These are phyloP conservation scores for Hanseniaspora hatyaiensis DNA, from an alignment of 805 yeast species.

Conservation along the genomic window DNA sequence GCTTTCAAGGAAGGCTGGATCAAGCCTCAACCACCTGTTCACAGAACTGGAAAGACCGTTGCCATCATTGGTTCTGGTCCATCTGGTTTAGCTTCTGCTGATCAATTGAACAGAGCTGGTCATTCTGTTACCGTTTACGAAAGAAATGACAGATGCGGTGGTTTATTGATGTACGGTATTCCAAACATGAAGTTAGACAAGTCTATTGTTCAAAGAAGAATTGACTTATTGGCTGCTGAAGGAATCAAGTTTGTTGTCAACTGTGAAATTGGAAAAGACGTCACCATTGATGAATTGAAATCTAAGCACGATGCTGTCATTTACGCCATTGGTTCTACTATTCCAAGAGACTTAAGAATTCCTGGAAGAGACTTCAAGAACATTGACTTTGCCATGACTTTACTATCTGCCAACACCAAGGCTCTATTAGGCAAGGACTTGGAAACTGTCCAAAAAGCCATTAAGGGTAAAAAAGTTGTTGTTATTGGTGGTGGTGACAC, in stretches of 20 bases:
- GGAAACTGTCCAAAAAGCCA: slow-evolving; percentile 56
- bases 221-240: slow-evolving; percentile 79
- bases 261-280: slow-evolving; percentile 75
- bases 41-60: slow-evolving; percentile 72
- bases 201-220: slow-evolving; percentile 81
- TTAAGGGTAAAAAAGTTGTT: slow-evolving; percentile 80
- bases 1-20: slow-evolving; percentile 97
- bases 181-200: slow-evolving; percentile 98
- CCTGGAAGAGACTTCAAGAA: slow-evolving; percentile 87
- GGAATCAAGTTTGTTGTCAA: slow-evolving; percentile 71
- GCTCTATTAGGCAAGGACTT: slow-evolving; percentile 73
- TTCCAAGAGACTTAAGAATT: slow-evolving; percentile 87
- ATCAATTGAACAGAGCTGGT: slow-evolving; percentile 93
- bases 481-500: slow-evolving; percentile 99
- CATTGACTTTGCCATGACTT: slow-evolving; percentile 89
- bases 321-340: slow-evolving; percentile 87
- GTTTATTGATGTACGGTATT: slow-evolving; percentile 95
- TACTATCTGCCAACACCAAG: slow-evolving; percentile 77
- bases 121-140: slow-evolving; percentile 86
- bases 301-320: slow-evolving; percentile 67
- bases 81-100: slow-evolving; percentile 92
- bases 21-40: slow-evolving; percentile 63
- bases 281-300: slow-evolving; percentile 59
- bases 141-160: slow-evolving; percentile 92
- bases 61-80: slow-evolving; percentile 96